phyloP scores from a whole-genome alignment of 73 alveolate species.

The Paraurostyla sp. region DNA sequence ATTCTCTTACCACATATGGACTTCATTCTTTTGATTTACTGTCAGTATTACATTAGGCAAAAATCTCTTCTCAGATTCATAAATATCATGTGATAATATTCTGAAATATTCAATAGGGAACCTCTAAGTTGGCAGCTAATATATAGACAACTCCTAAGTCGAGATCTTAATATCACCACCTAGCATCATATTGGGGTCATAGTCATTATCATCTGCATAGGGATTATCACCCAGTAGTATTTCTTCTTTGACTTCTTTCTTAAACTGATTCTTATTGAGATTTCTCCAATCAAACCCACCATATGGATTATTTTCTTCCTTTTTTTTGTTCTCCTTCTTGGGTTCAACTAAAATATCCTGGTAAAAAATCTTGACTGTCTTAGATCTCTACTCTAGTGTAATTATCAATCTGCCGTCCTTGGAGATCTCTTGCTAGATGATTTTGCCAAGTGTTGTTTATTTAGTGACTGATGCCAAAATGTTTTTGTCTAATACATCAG shows the following conservation, averaged over 20 bases:
- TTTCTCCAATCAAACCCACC: constrained; percentile 34
- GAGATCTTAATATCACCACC: not conserved
- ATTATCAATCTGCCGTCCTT: constrained; percentile 58
- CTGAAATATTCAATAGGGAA: constrained; percentile 54
- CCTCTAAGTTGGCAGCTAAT: constrained; percentile 32
- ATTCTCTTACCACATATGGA: constrained; percentile 68
- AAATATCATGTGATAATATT: constrained; percentile 53
- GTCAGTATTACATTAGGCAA: constrained; percentile 73
- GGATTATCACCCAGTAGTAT: constrained; percentile 2
- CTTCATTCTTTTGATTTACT: constrained; percentile 56
- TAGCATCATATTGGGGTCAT: not conserved
- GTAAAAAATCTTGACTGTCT: constrained; percentile 25
- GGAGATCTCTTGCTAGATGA: constrained; percentile 39
- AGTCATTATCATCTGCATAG: constrained; percentile 17
- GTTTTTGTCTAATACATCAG: not conserved
- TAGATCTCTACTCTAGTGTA: not conserved
- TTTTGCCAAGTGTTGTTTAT: not conserved
- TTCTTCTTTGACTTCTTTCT: constrained; percentile 33
- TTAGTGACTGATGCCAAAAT: constrained; percentile 4
- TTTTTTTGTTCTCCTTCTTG: not conserved
- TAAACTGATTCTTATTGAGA: not conserved
- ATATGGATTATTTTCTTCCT: constrained; percentile 12
- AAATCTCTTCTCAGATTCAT: constrained; percentile 63
- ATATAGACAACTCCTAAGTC: not conserved
- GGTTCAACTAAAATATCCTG: not conserved